These are phyloP conservation scores for Micractinium sp. DNA, from an alignment of 139 green algal genomes.

Conservation along the genomic window DNA sequence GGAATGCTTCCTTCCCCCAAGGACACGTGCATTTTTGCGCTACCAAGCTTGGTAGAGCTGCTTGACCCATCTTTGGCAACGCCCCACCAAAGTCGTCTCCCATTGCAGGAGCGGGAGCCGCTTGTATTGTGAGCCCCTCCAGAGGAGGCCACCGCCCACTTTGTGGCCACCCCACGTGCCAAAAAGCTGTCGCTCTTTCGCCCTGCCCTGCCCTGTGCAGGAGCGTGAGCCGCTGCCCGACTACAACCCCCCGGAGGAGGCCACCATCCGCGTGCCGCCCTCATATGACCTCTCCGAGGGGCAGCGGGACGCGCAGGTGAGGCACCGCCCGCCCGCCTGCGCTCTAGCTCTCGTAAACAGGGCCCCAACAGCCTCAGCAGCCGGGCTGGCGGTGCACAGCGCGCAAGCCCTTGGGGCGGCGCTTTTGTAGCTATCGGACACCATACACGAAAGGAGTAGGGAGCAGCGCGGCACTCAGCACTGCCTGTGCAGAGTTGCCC, in stretches of 20 bases:
- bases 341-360: not conserved
- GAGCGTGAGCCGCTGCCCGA: constrained; percentile 9
- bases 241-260: constrained; percentile 1
- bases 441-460: no score
- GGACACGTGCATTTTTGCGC: no score
- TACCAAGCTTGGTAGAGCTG: no score
- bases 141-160: not conserved
- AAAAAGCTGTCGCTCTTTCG: not conserved
- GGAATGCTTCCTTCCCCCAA: no score
- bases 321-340: not conserved
- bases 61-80: no score
- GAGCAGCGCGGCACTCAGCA: no score
- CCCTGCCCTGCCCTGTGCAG: not conserved
- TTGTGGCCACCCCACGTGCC: not conserved
- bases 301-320: not conserved
- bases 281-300: not conserved
- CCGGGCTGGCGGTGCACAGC: no score
- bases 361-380: not conserved
- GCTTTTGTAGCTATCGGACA: no score
- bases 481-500: not conserved
- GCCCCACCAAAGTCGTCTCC: no score
- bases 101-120: no score
- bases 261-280: not conserved
- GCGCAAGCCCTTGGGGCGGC: not conserved
- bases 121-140: not conserved